Evolutionary conservation across 1,284 basidiomycete species (phyloP), one percentile per base, ranked within the genome.

Genomic region (Xerocomus minutiporus): DNA sequence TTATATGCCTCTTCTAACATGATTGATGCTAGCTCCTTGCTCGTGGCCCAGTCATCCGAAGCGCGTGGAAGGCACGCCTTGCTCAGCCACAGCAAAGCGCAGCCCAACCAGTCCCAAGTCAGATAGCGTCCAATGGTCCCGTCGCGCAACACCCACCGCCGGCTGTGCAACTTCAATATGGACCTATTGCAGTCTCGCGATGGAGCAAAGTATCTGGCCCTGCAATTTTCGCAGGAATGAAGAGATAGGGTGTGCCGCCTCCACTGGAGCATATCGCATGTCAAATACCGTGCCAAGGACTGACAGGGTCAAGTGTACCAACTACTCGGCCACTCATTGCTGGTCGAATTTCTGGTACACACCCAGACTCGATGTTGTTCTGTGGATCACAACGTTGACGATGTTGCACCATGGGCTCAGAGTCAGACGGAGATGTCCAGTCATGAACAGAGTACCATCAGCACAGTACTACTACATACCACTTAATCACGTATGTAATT

Each of bases 191-290:
- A 6, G 57, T 70, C 25, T 83, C 85, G 26, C 78, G 67, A 8
- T 87, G 81, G 81, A 89, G 87, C 68, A 88, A 82, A 68, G 88
- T 86, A 34, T 72, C 80, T 25, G 87, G 88, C 5, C 87, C 87
- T 5, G 49, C 69, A 26, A 66, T 74, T 23, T 69, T 87, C 48
- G 74, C 76, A 36, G 87, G 87, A 31, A 79, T 89, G 78, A 76
- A 80, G 58, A 76, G 87, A 65, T 88, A 63, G 53, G n/a, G 20
- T 45, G 34, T 49, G 23, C 25, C 50, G 32, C 11, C 26, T 35
- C n/a, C 17, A 23, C 35, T 40, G 45, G 46, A 26, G 35, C 25
- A 39, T 13, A 26, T 49, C 36, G 12, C 54, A 38, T 48, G 25
- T 45, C 54, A 36, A 48, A 31, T 34, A 43, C 45, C 31, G 32